Base-by-base conservation (phyloP, 2,329 filamentous ascomycete species). In the Elsinoe perseae region DNA sequence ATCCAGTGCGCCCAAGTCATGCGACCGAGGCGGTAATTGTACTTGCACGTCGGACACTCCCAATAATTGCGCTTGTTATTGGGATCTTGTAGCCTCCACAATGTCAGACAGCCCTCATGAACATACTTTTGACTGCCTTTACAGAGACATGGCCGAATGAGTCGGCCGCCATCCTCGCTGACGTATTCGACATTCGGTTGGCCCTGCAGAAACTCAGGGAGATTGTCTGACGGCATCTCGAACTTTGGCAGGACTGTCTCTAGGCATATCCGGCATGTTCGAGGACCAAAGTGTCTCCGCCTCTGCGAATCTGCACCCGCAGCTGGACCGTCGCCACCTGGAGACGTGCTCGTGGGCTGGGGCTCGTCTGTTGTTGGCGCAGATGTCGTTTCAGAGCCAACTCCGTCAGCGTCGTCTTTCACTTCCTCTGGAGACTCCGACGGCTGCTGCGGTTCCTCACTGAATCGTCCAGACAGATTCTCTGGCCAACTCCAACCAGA, bases 81-180 rank as follows among this genome's bases (percentile, higher is more conserved):
- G 0, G 87, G 86, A 66, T 89, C 83, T 42, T 87, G 80, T 60
- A 85, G 79, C 63, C 93, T 82, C 89, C 91, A 97, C 9, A 81
- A 78, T 65, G 87, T 82, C 50, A 98, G 77, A 67, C 93, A 98
- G 27, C 84, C 86, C 70, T 96, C 89, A 70, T 98, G 93, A 21
- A 97, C 90, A 71, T 95, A 96, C 73, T 88, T 88, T 64, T 92
- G 88, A 36, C 87, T 89, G 54, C 93, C 93, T 73, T 89, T 95
- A 79, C 93, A 98, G 72, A 85, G 84, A 77, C 93, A 98, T 32
- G 93, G 93, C 55, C 87, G 86, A 64, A 97, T 80, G 25, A 98
- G 76, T 52, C 89, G 84, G 36, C 89, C 89, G 27, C 86, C 79
- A 61, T 85, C 87, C 59, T 87, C 81, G 21, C 88, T 91, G 53